Evolutionary conservation across 768 basidiomycete genomes (phyloP).

Genomic region (Rhizopogon rudus): DNA sequence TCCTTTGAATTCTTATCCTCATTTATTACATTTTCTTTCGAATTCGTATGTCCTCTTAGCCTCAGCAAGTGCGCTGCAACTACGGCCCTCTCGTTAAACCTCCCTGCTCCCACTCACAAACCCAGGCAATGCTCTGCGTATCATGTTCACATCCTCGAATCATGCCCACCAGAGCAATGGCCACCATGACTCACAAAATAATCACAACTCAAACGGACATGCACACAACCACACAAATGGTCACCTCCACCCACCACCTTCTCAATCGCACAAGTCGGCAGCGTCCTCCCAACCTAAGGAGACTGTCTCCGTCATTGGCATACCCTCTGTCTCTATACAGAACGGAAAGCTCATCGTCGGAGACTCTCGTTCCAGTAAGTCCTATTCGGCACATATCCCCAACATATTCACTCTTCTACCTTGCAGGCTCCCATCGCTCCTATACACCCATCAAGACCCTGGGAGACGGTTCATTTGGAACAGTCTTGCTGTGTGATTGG

Average conservation of each 20-base stretch:
- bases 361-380: slow-evolving; percentile 65
- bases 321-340: slow-evolving; percentile 73
- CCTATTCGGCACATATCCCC: slow-evolving; percentile 3
- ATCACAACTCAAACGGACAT: slow-evolving; percentile 23
- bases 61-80: slow-evolving; percentile 6
- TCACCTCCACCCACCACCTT: slow-evolving; percentile 8
- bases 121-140: slow-evolving; percentile 29
- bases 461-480: slow-evolving; percentile 98
- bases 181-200: slow-evolving; percentile 19
- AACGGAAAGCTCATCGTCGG: slow-evolving; percentile 70
- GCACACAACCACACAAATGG: slow-evolving; percentile 11
- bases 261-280: slow-evolving; percentile 11
- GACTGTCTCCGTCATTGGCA: slow-evolving; percentile 61
- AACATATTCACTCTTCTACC: slow-evolving; percentile 10
- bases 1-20: slow-evolving; percentile 2
- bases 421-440: slow-evolving; percentile 72
- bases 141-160: slow-evolving; percentile 28
- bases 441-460: slow-evolving; percentile 96
- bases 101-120: slow-evolving; percentile 4
- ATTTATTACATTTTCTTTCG: slow-evolving; percentile 9
- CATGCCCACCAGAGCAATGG: slow-evolving; percentile 23
- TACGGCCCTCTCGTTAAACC: slow-evolving; percentile 13
- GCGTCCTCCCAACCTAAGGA: slow-evolving; percentile 39
- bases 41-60: slow-evolving; percentile 16
- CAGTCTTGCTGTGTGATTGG: slow-evolving; percentile 99